These are phyloP conservation scores for Deinandra increscens DNA, from an alignment of 129 eudicot species.

Conservation along the genomic window DNA sequence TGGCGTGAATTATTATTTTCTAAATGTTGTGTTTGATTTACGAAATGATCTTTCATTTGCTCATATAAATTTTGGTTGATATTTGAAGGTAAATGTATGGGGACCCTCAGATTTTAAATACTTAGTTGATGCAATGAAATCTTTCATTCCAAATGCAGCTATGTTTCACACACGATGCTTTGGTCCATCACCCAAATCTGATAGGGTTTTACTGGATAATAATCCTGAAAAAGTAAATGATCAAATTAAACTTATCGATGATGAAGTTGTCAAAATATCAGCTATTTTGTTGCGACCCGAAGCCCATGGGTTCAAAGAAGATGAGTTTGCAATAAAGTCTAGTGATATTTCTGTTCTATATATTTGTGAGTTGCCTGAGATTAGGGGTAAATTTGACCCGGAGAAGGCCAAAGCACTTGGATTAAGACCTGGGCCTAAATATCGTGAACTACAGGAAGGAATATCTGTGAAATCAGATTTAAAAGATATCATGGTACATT, in stretches of 20 bases:
- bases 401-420: slow-evolving; percentile 82
- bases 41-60: slow-evolving; percentile 2
- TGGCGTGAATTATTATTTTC: background rate
- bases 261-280: slow-evolving; percentile 87
- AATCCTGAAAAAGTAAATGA: slow-evolving; percentile 34
- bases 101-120: slow-evolving; percentile 85
- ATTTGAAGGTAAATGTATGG: slow-evolving; percentile 78
- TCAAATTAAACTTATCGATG: slow-evolving; percentile 61
- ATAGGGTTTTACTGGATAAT: slow-evolving; percentile 36
- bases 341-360: slow-evolving; percentile 82
- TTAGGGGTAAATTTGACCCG: slow-evolving; percentile 82
- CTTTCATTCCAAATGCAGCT: slow-evolving; percentile 92
- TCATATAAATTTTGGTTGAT: background rate
- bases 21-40: slow-evolving; percentile 5
- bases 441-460: slow-evolving; percentile 74
- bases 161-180: slow-evolving; percentile 85
- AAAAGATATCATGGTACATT: slow-evolving; percentile 55
- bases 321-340: slow-evolving; percentile 42
- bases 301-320: slow-evolving; percentile 30
- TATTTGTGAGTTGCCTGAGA: slow-evolving; percentile 81
- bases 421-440: slow-evolving; percentile 82
- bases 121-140: slow-evolving; percentile 79
- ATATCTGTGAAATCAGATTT: slow-evolving; percentile 67
- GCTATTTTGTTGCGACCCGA: slow-evolving; percentile 61
- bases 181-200: slow-evolving; percentile 46